Conservation (phyloP, 139 green algal species). For the Nannochloris sp. region DNA sequence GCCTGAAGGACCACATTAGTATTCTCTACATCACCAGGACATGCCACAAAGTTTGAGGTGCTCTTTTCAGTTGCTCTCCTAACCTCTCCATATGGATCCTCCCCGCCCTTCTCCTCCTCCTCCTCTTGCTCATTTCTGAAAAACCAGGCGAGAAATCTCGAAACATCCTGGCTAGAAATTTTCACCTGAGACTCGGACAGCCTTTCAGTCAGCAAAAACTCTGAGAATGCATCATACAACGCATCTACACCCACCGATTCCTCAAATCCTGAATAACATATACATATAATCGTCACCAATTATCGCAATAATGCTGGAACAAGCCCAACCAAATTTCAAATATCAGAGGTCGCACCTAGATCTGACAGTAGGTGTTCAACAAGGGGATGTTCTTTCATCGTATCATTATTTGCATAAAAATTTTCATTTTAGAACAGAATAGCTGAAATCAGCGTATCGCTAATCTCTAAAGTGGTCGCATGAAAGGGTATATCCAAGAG, state of each 20-base stretch:
- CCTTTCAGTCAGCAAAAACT: background rate
- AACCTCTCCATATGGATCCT: no score
- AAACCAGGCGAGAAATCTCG: conserved; percentile 5
- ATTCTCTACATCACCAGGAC: no score
- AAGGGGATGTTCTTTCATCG: conserved; percentile 10
- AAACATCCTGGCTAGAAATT: background rate
- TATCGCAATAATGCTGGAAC: background rate
- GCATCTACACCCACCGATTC: conserved; percentile 17
- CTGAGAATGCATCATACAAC: conserved; percentile 18
- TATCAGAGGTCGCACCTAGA: conserved; percentile 10
- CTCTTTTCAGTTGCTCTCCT: no score
- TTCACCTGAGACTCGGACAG: background rate
- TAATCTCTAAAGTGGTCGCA: no score
- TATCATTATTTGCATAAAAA: background rate
- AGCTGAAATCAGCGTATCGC: no score
- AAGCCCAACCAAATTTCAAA: background rate
- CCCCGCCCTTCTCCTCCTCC: no score
- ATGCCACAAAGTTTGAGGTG: no score
- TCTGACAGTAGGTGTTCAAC: conserved; percentile 12
- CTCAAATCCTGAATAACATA: conserved; percentile 14
- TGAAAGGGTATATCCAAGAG: no score
- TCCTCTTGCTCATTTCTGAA: background rate
- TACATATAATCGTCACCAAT: background rate
- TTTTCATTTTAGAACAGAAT: no score
- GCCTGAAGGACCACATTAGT: background rate